Conservation (phyloP, 2,329 filamentous ascomycete genomes). For the Pseudogymnoascus sp. region DNA sequence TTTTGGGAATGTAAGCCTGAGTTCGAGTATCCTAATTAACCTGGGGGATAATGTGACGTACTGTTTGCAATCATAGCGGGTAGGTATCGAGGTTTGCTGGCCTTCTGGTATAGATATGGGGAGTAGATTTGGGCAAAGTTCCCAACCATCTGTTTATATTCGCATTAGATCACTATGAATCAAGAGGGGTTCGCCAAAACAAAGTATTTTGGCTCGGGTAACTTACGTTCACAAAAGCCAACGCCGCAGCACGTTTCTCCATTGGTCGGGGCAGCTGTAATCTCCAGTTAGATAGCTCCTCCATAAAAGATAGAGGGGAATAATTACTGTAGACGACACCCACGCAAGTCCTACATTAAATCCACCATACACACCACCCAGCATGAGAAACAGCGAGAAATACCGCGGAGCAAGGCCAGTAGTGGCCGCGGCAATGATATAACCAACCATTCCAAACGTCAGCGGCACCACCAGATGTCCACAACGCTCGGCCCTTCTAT, state of each 20-base stretch:
- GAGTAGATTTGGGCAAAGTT: slow-evolving; percentile 14
- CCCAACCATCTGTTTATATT: slow-evolving; percentile 7
- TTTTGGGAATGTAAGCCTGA: neutral
- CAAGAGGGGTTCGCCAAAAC: neutral
- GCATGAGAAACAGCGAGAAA: slow-evolving; percentile 16
- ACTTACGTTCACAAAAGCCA: slow-evolving; percentile 18
- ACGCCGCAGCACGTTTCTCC: slow-evolving; percentile 18
- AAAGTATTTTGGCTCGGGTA: neutral
- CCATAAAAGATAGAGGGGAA: neutral
- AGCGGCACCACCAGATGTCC: slow-evolving; percentile 16
- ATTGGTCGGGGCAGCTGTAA: slow-evolving; percentile 14
- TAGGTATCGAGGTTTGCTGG: slow-evolving; percentile 12
- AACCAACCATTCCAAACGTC: slow-evolving; percentile 14
- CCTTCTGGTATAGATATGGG: slow-evolving; percentile 6
- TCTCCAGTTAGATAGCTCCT: neutral
- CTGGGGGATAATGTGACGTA: neutral
- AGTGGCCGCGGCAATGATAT: slow-evolving; percentile 15
- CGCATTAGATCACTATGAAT: neutral
- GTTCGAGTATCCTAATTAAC: neutral
- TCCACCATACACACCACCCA: slow-evolving; percentile 13
- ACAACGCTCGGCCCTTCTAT: neutral
- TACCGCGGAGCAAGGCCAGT: slow-evolving; percentile 17
- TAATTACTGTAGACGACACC: slow-evolving; percentile 14
- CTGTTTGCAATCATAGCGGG: slow-evolving; percentile 13
- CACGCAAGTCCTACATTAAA: slow-evolving; percentile 18